Conservation (phyloP, 1,139 yeast genomes). For the Suhomyces wounanorum region DNA sequence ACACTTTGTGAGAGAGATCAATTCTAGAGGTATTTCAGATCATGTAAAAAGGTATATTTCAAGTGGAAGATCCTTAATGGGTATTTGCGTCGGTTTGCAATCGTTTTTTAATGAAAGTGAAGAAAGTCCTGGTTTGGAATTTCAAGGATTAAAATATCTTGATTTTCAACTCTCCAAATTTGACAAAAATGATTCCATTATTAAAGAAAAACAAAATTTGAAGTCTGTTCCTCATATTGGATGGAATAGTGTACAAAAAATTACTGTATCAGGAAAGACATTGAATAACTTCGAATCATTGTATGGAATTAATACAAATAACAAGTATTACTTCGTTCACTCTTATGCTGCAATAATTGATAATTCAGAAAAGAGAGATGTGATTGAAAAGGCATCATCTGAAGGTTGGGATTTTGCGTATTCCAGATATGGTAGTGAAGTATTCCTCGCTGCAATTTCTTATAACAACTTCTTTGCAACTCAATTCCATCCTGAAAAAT, state of each 20-base stretch:
- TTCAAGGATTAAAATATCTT: slow-evolving; percentile 57
- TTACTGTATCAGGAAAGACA: slow-evolving; percentile 19
- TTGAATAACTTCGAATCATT: slow-evolving; percentile 33
- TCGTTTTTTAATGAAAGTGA: slow-evolving; percentile 73
- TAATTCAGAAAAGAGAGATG: slow-evolving; percentile 25
- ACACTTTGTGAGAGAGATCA: slow-evolving; percentile 77
- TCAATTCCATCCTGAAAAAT: slow-evolving; percentile 97
- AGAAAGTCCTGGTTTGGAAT: slow-evolving; percentile 58
- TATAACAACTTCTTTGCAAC: slow-evolving; percentile 86
- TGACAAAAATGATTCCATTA: slow-evolving; percentile 43
- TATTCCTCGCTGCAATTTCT: slow-evolving; percentile 79
- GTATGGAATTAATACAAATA: slow-evolving; percentile 62
- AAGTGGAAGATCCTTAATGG: slow-evolving; percentile 85
- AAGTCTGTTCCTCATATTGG: slow-evolving; percentile 97
- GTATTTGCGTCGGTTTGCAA: slow-evolving; percentile 95
- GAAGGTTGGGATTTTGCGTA: slow-evolving; percentile 80
- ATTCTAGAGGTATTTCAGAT: slow-evolving; percentile 58
- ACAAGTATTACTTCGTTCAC: slow-evolving; percentile 91
- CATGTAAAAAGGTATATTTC: slow-evolving; percentile 67
- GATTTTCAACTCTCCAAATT: slow-evolving; percentile 61
- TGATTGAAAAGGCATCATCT: slow-evolving; percentile 31
- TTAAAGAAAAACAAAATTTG: slow-evolving; percentile 19
- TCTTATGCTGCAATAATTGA: slow-evolving; percentile 77
- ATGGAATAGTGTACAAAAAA: slow-evolving; percentile 62
- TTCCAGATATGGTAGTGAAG: slow-evolving; percentile 75